Conservation (phyloP, 441 rosid genomes). For the Theobroma grandiflorum region DNA sequence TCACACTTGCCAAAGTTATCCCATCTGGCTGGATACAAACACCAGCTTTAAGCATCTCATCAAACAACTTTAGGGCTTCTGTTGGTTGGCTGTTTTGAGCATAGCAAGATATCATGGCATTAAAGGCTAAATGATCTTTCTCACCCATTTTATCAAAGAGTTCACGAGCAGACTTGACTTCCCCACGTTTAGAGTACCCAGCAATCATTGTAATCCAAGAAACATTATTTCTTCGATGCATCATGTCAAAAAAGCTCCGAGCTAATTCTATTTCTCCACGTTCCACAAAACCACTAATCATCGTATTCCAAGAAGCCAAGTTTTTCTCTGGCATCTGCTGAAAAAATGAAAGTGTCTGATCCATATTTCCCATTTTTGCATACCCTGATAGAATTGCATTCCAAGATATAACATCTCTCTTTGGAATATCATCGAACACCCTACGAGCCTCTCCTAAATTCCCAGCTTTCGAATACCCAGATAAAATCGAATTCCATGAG, state of each 20-base stretch:
- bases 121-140: slow-evolving; percentile 45
- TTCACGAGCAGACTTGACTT: slow-evolving; percentile 49
- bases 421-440: slow-evolving; percentile 52
- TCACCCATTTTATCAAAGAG: slow-evolving; percentile 44
- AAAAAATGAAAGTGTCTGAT: slow-evolving; percentile 44
- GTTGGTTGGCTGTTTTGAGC: slow-evolving; percentile 43
- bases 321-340: slow-evolving; percentile 44
- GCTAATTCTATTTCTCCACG: slow-evolving; percentile 45
- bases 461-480: slow-evolving; percentile 52
- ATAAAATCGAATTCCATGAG: slow-evolving; percentile 72
- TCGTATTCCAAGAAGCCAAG: slow-evolving; percentile 52
- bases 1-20: slow-evolving; percentile 44
- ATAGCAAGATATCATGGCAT: slow-evolving; percentile 64
- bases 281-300: slow-evolving; percentile 52
- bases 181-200: slow-evolving; percentile 59
- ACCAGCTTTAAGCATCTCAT: slow-evolving; percentile 37
- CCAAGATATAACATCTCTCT: slow-evolving; percentile 62
- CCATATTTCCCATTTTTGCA: slow-evolving; percentile 51
- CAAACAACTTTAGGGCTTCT: slow-evolving; percentile 44
- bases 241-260: slow-evolving; percentile 41
- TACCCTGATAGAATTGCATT: slow-evolving; percentile 58
- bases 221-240: slow-evolving; percentile 50
- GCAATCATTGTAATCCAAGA: slow-evolving; percentile 56
- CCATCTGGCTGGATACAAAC: slow-evolving; percentile 39
- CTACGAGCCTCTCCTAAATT: slow-evolving; percentile 45